phyloP scores from a whole-genome alignment of 2,329 filamentous ascomycete genomes.

The Penicillium sp. region DNA sequence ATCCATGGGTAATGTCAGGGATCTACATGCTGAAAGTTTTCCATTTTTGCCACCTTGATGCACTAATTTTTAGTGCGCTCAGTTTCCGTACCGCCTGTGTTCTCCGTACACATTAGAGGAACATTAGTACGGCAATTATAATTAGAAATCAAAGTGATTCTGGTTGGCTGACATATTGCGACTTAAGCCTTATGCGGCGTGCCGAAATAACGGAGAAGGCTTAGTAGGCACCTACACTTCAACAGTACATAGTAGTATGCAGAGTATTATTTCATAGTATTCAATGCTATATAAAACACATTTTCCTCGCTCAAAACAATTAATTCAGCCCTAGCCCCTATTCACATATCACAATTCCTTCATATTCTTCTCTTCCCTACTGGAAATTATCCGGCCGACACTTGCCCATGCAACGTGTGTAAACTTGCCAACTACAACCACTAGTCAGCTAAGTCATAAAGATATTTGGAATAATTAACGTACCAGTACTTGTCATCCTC shows the following conservation, averaged over 20 bases:
- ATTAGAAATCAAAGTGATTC: neutral
- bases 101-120: neutral
- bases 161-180: neutral
- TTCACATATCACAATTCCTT: neutral
- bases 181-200: neutral
- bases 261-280: neutral
- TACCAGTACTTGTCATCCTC: conserved; percentile 29
- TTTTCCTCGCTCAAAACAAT: neutral
- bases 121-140: neutral
- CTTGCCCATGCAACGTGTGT: conserved; percentile 17
- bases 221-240: no score
- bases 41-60: neutral
- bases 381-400: conserved; percentile 18
- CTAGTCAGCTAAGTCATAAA: neutral
- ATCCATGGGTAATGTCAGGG: neutral
- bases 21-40: neutral
- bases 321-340: neutral
- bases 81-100: neutral
- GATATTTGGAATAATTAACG: neutral
- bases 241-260: neutral
- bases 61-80: neutral
- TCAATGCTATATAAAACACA: neutral
- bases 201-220: neutral
- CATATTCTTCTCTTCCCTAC: neutral
- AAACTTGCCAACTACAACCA: conserved; percentile 13